phyloP scores from a whole-genome alignment of 2,329 filamentous ascomycete genomes.

The Thielaviopsis punctulata region DNA sequence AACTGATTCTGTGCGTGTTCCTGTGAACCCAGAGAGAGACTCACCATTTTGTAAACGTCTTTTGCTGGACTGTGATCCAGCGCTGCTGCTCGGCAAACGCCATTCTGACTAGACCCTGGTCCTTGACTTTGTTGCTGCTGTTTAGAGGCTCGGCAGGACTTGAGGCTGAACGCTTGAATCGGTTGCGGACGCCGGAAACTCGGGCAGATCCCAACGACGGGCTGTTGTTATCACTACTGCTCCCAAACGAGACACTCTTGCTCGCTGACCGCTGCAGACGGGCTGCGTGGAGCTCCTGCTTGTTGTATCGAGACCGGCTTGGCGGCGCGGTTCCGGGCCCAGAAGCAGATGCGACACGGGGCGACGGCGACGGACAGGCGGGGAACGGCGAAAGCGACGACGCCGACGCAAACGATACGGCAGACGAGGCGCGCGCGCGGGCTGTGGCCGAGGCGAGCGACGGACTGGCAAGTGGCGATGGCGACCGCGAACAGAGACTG shows the following conservation, averaged over 20 bases:
- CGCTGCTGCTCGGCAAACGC: constrained; percentile 46
- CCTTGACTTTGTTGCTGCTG: constrained; percentile 25
- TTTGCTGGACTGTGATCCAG: constrained; percentile 77
- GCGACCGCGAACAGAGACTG: not conserved
- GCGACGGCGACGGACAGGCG: constrained; percentile 7
- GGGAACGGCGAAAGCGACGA: not conserved
- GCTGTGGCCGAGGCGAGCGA: not conserved
- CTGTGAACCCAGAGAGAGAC: constrained; percentile 1
- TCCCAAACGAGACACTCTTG: constrained; percentile 18
- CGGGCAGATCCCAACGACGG: not conserved
- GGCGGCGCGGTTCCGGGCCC: constrained; percentile 24
- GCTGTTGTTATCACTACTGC: constrained; percentile 12
- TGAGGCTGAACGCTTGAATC: constrained; percentile 21
- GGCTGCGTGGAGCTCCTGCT: constrained; percentile 32
- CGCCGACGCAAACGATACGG: not conserved
- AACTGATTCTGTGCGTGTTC: not conserved
- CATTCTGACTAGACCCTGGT: constrained; percentile 39
- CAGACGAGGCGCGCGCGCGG: not conserved
- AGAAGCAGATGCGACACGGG: no score
- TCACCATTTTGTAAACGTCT: constrained; percentile 94
- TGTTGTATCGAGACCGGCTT: constrained; percentile 18
- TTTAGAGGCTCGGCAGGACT: constrained; percentile 28
- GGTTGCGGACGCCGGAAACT: constrained; percentile 18
- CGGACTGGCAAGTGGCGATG: not conserved
- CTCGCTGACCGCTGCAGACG: constrained; percentile 28